Base-by-base conservation (phyloP, 306 rosid species). In the Acmispon strigosus region DNA sequence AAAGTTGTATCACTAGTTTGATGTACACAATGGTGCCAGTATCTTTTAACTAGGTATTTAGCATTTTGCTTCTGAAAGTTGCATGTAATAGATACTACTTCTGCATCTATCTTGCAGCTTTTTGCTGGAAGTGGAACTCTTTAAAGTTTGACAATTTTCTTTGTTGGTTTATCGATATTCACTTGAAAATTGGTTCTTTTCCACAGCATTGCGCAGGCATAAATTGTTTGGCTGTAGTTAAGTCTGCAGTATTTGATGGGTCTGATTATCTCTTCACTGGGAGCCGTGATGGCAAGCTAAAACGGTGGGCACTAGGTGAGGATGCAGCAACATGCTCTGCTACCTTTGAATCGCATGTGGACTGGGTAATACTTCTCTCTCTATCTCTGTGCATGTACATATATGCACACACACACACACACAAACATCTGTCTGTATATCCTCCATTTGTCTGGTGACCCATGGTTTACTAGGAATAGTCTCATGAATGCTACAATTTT, bases 331-430 rank as follows among this genome's bases (percentile, higher is more conserved):
- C 92, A 18, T 94, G 92, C 83, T 86, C 99, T 53, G 84, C 97
- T 41, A 94, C 99, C 56, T 94, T 89, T 57, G 99, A 94, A 85
- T 91, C 99, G 84, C 99, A 94, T 54, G 99, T 94, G 76, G 99
- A 94, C 67, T 94, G 99, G 99, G 99, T 94, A 94, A n/a, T 15
- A 27, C 43, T 77, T 57, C 41, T 70, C 3, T 58, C 69, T 42
- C 18, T 54, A 10, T 62, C 29, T 24, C 18, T 8, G 32, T 2
- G 34, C 17, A 22, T 22, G 2, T 2, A 22, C 2, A 22, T 75
- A 27, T 44, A 3, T 69, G 37, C 18, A 14, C 24, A 11, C 14
- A 54, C 34, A 65, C 43, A 62, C n/a, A 15, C 58, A 45, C 51
- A 43, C 71, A 27, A 32, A 32, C 37, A 6, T 32, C 8, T 32